Percentiles rank a stretch among this genome's conserved stretches.
These are phyloP conservation scores for Entophlyctis helioformis DNA, from an alignment of 192 early-diverging fungal species.

Conservation along the genomic window DNA sequence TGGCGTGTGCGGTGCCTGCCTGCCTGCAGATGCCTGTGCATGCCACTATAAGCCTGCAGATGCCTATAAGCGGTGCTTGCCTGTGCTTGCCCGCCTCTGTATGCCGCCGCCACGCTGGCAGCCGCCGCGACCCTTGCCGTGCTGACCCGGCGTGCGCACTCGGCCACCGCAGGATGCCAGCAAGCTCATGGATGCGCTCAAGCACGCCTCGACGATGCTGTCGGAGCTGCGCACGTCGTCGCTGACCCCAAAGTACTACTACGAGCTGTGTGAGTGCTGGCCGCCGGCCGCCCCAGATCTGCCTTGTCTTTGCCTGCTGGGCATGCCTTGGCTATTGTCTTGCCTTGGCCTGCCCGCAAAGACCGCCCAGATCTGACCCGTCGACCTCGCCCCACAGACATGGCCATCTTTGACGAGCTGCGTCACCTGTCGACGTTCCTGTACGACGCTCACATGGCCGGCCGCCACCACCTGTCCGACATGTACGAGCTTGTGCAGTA, in stretches of 20 bases:
- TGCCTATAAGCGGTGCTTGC: no score
- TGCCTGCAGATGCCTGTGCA: no score
- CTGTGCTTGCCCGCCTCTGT: no score
- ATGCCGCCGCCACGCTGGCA: no score
- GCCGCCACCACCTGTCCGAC: conserved; percentile 64
- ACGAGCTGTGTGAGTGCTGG: conserved; percentile 82
- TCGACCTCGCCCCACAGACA: conserved; percentile 39
- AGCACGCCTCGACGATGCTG: conserved; percentile 96
- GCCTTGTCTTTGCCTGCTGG: background rate
- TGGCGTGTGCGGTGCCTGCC: no score
- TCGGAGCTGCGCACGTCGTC: conserved; percentile 90
- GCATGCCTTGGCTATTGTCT: background rate
- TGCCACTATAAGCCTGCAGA: no score
- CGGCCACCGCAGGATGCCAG: conserved; percentile 73
- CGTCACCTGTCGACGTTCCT: conserved; percentile 85
- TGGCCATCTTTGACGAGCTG: conserved; percentile 97
- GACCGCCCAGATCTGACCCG: background rate
- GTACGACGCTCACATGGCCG: conserved; percentile 77
- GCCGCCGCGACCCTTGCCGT: no score
- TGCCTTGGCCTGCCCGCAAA: background rate
- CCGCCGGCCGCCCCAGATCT: no score
- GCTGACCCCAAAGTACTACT: conserved; percentile 95
- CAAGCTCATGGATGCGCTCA: conserved; percentile 94
- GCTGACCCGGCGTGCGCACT: no score
- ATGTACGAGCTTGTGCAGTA: conserved; percentile 98